Percentiles rank a stretch among this genome's conserved stretches.
Conservation (phyloP, 2,329 filamentous ascomycete species). For the Camillea tinctor region DNA sequence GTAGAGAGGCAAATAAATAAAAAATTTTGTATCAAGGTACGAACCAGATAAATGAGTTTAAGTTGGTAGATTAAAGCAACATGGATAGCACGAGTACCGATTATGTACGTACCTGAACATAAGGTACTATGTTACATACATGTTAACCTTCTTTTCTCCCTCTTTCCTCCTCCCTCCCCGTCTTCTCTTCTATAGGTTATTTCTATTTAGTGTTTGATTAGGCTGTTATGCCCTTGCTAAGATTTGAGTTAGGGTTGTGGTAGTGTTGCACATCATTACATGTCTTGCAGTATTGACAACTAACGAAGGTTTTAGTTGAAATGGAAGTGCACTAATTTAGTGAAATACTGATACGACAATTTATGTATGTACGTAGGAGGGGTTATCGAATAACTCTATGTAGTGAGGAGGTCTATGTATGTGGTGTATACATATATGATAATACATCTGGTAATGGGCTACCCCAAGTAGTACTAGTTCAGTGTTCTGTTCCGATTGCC, state of each 20-base stretch:
- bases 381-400: too few species aligned
- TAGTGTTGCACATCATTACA: slow-evolving; percentile 24
- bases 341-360: background rate
- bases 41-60: too few species aligned
- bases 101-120: too few species aligned
- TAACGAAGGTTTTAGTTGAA: slow-evolving; percentile 21
- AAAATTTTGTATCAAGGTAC: too few species aligned
- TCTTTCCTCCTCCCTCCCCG: background rate
- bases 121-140: too few species aligned
- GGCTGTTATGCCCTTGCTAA: slow-evolving; percentile 12
- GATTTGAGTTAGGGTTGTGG: slow-evolving; percentile 18
- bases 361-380: too few species aligned
- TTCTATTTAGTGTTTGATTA: slow-evolving; percentile 12
- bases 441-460: background rate
- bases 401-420: background rate
- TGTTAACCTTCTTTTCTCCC: background rate
- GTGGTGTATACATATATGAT: too few species aligned
- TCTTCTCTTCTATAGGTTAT: too few species aligned
- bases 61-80: too few species aligned
- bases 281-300: slow-evolving; percentile 23
- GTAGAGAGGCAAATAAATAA: too few species aligned
- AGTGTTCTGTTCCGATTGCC: slow-evolving; percentile 24
- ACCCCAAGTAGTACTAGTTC: slow-evolving; percentile 4
- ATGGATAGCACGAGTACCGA: too few species aligned
- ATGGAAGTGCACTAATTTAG: background rate